These are phyloP conservation scores for Candida palmyrensis DNA, from an alignment of 805 yeast genomes.

Conservation along the genomic window DNA sequence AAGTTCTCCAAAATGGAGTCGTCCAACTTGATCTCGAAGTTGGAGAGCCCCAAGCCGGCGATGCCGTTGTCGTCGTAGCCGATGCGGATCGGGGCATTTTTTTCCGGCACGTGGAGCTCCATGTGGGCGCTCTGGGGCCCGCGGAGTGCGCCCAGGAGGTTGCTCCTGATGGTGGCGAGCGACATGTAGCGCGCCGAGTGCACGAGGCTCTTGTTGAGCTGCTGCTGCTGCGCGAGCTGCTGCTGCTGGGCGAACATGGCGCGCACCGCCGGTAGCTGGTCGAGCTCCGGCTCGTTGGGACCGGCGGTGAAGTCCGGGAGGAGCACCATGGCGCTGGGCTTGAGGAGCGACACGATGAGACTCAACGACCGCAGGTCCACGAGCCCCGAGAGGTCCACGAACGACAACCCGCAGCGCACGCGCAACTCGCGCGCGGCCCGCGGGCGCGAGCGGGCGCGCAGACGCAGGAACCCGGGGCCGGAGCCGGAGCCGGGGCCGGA, in stretches of 20 bases:
- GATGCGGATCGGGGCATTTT: slow-evolving; percentile 41
- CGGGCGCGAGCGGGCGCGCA: no score
- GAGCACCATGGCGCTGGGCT: slow-evolving; percentile 68
- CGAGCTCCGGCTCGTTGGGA: slow-evolving; percentile 13
- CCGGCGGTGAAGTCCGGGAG: slow-evolving; percentile 38
- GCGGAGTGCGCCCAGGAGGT: slow-evolving; percentile 13
- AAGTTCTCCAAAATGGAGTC: slow-evolving; percentile 55
- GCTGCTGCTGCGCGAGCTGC: slow-evolving; percentile 17
- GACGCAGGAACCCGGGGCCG: slow-evolving; percentile 17
- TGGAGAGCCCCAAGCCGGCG: slow-evolving; percentile 24
- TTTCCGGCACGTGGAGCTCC: slow-evolving; percentile 24
- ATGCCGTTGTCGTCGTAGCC: slow-evolving; percentile 42
- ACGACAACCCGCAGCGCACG: slow-evolving; percentile 67
- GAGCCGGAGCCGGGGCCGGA: no score
- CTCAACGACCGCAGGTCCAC: slow-evolving; percentile 80
- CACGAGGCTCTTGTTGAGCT: slow-evolving; percentile 13
- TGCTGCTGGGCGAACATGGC: slow-evolving; percentile 27
- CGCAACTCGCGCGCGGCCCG: slow-evolving; percentile 28
- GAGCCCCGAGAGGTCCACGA: slow-evolving; percentile 75
- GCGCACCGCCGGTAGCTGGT: slow-evolving; percentile 24
- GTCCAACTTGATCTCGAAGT: slow-evolving; percentile 63
- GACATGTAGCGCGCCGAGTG: slow-evolving; percentile 25
- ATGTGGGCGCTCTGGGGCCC: slow-evolving; percentile 15
- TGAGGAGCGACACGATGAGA: slow-evolving; percentile 70
- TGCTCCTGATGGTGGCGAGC: slow-evolving; percentile 25